phyloP scores from a whole-genome alignment of 148 eudicot species.

The Arctostaphylos glauca region DNA sequence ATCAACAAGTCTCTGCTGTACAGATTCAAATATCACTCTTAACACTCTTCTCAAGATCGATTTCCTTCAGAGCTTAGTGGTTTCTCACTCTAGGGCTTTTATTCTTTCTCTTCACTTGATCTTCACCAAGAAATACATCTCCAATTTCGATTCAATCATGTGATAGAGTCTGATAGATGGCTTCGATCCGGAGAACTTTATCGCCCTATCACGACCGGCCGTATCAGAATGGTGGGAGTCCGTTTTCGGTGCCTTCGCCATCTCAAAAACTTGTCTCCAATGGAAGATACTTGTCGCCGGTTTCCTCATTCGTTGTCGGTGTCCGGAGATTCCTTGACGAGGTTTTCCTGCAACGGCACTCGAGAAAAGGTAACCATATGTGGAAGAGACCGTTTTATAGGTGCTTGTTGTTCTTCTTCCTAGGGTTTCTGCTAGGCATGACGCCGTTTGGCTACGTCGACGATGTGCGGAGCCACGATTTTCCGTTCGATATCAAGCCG shows the following conservation, averaged over 20 bases:
- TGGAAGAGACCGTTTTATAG: slow-evolving; percentile 63
- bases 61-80: background rate
- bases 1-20: background rate
- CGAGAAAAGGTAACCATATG: slow-evolving; percentile 21
- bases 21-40: background rate
- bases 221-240: slow-evolving; percentile 51
- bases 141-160: background rate
- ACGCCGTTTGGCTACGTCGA: slow-evolving; percentile 51
- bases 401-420: slow-evolving; percentile 47
- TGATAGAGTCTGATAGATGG: slow-evolving; percentile 42
- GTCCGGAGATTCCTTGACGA: slow-evolving; percentile 34
- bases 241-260: slow-evolving; percentile 46
- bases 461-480: slow-evolving; percentile 41
- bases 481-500: slow-evolving; percentile 39
- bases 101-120: background rate
- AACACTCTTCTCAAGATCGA: background rate
- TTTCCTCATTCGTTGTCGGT: slow-evolving; percentile 21
- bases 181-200: slow-evolving; percentile 76
- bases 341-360: slow-evolving; percentile 20
- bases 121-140: background rate
- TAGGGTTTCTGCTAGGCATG: slow-evolving; percentile 77
- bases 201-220: slow-evolving; percentile 61
- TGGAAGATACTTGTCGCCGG: slow-evolving; percentile 25
- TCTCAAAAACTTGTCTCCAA: slow-evolving; percentile 43
- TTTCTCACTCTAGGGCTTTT: background rate